A percentile compares a stretch with the other conserved stretches of the same genome.
Evolutionary conservation across 495 filamentous ascomycete species (phyloP).

Genomic region (Cercophora newfieldiana): DNA sequence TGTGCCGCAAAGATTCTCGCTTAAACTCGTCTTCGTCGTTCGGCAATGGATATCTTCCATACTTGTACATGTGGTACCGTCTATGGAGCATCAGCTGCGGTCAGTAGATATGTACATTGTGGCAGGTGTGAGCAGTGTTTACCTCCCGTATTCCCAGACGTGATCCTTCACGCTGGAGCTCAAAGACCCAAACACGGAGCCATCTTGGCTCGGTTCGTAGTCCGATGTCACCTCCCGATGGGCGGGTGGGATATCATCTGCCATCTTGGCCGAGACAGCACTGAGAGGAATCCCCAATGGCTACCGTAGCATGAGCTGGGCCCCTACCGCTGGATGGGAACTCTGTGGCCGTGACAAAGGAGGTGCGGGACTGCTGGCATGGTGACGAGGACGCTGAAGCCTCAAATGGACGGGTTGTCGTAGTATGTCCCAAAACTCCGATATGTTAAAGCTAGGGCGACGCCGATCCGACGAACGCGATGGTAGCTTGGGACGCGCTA

Average conservation of each 20-base stretch:
- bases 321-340: not conserved
- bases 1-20: conserved; percentile 54
- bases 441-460: not conserved
- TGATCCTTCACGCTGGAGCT: conserved; percentile 37
- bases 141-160: conserved; percentile 41
- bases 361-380: not conserved
- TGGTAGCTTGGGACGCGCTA: not conserved
- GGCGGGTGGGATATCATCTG: conserved; percentile 26
- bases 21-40: conserved; percentile 43
- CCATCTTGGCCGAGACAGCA: conserved; percentile 23
- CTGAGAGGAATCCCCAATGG: not conserved
- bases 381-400: not conserved
- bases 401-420: not conserved
- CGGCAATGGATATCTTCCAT: conserved; percentile 37
- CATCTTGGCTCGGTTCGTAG: conserved; percentile 31
- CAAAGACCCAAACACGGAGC: conserved; percentile 34
- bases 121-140: not conserved
- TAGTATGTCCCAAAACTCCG: not conserved
- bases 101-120: not conserved
- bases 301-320: not conserved
- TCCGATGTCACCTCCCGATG: conserved; percentile 33
- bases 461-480: not conserved
- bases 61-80: conserved; percentile 37
- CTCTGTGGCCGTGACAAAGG: not conserved
- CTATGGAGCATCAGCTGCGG: conserved; percentile 14